These are phyloP conservation scores for Crithidia brevicula DNA, from an alignment of 208 protist species.

Conservation along the genomic window DNA sequence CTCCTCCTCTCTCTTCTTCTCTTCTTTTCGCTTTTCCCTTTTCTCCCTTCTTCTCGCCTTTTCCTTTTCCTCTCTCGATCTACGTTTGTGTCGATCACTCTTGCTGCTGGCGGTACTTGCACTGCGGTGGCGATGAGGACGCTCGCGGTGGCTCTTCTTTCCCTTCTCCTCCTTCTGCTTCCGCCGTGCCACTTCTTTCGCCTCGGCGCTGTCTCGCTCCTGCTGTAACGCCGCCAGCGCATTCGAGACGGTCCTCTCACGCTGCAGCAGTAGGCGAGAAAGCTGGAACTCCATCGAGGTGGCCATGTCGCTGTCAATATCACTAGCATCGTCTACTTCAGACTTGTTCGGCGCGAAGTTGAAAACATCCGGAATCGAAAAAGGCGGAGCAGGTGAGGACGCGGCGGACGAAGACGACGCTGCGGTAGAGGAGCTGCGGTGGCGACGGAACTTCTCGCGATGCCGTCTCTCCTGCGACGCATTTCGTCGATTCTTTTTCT, in stretches of 20 bases:
- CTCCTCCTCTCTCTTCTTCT: conserved; percentile 9
- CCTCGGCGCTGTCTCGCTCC: background rate
- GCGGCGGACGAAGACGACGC: background rate
- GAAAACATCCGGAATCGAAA: conserved; percentile 6
- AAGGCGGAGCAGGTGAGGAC: background rate
- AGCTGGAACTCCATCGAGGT: conserved; percentile 37
- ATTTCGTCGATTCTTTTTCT: background rate
- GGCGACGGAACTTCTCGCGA: background rate
- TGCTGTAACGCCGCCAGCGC: background rate
- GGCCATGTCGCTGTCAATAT: conserved; percentile 30
- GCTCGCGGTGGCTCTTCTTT: background rate
- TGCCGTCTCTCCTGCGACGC: background rate
- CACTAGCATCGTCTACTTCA: conserved; percentile 7
- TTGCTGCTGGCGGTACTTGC: background rate
- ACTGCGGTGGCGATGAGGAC: background rate
- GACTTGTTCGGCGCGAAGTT: background rate
- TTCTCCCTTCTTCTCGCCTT: conserved; percentile 17
- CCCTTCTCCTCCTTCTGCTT: conserved; percentile 11
- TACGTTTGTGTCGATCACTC: background rate
- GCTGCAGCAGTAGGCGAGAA: conserved; percentile 22
- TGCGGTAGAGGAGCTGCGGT: background rate
- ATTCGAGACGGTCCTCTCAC: conserved; percentile 11
- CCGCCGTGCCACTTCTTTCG: background rate
- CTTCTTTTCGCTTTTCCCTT: conserved; percentile 9
- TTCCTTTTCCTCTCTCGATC: conserved; percentile 17